Conservation (phyloP, 164 flowering plant genomes). For the Sedum album region DNA sequence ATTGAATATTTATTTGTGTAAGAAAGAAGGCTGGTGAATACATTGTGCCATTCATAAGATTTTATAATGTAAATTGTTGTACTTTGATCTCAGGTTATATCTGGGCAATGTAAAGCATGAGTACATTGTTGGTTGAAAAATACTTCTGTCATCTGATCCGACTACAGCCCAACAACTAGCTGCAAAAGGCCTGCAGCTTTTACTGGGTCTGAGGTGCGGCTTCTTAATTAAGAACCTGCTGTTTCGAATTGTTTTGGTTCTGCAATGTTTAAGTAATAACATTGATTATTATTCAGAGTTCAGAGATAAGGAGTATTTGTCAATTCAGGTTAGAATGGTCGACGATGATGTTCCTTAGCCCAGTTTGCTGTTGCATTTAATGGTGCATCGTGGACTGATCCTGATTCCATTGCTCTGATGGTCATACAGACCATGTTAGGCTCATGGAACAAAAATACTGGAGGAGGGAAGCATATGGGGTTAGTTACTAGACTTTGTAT, state of each 20-base stretch:
- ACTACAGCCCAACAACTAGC: no score
- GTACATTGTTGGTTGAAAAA: conserved; percentile 76
- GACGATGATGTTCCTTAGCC: conserved; percentile 87
- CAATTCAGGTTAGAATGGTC: no score
- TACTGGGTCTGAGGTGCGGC: conserved; percentile 93
- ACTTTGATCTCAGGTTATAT: conserved; percentile 51
- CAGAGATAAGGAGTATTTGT: no score
- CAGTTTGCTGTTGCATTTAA: conserved; percentile 94
- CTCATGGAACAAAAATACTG: no score
- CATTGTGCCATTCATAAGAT: neutral
- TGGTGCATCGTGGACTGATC: no score
- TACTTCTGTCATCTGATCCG: conserved; percentile 66
- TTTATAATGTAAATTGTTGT: neutral
- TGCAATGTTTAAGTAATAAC: no score
- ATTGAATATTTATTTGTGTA: neutral
- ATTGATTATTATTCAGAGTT: no score
- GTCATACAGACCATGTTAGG: no score
- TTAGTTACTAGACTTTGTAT: conserved; percentile 14
- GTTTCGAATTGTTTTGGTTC: neutral
- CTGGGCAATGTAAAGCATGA: conserved; percentile 96
- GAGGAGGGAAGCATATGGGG: conserved; percentile 97
- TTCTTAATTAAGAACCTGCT: neutral
- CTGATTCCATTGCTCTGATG: no score
- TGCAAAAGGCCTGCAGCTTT: conserved; percentile 64
- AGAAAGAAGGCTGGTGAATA: neutral